Evolutionary conservation across 2,329 filamentous ascomycete genomes (phyloP), one percentile per base, ranked within the genome.

Genomic region (Neophaeococcomyces mojaviensis): DNA sequence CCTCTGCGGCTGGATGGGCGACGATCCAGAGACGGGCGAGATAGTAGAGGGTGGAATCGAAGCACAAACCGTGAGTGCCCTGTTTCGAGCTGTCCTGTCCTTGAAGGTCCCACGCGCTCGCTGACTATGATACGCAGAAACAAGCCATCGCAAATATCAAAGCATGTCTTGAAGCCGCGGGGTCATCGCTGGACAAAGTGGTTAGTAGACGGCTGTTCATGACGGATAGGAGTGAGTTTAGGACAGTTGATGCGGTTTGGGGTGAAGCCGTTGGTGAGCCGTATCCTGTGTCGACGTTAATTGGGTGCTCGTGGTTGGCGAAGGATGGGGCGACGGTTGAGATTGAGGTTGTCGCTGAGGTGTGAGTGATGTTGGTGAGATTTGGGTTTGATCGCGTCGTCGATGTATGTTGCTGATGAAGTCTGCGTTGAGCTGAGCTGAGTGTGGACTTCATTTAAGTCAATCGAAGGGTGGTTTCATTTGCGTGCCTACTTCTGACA

Each of bases 1-100:
- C 31, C 20, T 58, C 3, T 50, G 49, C 10, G 54, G 55, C 24
- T 56, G 48, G 52, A 58, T 58, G 53, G 54, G 54, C 24, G 54
- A 58, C 36, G 55, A 56, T 24, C 52, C 48, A 6, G 8, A 45
- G 32, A 47, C 45, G 13, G 54, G 49, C 1, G 33, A 45, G 16
- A 55, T 58, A 7, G 39, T 47, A 4, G 15, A n/a, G 2, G 32
- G 39, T 9, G 39, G 32, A 1, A 47, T 43, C 18, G 38, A 32
- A 22, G 45, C 38, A 24, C 45, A 47, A 36, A 47, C 45, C 6
- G 44, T 47, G 41, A 28, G 44, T 35, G 30, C 12, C n/a, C n/a
- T n/a, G n/a, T n/a, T n/a, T 36, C 34, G 8, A 36, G 9, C 8
- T 16, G 8, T 36, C 8, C 16, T 10, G 10, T 18, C 10, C 16